These are phyloP conservation scores for Tetrahymena elliotti DNA, from an alignment of 73 alveolate genomes.

Conservation along the genomic window DNA sequence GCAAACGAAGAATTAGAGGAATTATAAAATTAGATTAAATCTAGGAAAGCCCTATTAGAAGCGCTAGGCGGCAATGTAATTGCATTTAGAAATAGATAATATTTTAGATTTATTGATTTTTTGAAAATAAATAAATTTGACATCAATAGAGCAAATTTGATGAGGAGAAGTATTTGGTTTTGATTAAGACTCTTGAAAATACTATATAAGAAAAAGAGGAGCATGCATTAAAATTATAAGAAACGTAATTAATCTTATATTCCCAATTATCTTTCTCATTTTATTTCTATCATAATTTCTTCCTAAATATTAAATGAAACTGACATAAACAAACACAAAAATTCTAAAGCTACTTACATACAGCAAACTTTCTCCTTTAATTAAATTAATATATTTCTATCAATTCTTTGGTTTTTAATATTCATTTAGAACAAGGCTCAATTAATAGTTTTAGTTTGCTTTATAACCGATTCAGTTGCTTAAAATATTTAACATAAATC, in stretches of 20 bases:
- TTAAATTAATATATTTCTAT: too few species aligned
- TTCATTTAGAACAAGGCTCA: too few species aligned
- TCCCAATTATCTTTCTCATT: neutral
- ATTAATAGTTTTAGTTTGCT: too few species aligned
- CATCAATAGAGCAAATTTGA: neutral
- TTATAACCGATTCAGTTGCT: neutral
- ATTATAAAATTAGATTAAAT: neutral
- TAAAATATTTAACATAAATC: too few species aligned
- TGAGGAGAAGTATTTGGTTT: neutral
- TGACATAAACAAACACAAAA: neutral
- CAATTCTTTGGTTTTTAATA: neutral
- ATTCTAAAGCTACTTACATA: neutral
- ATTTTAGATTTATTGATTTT: neutral
- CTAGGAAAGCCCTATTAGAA: neutral
- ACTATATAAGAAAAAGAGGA: neutral
- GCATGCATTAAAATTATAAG: neutral
- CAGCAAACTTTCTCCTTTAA: neutral
- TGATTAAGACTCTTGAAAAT: neutral
- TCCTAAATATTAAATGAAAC: neutral
- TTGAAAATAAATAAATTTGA: too few species aligned
- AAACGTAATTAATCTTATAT: neutral
- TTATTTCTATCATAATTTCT: too few species aligned
- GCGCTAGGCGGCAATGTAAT: neutral
- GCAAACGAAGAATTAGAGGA: neutral
- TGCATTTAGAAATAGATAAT: neutral